phyloP scores from a whole-genome alignment of 2,329 filamentous ascomycete species.

The Ceratocystis cubensis region DNA sequence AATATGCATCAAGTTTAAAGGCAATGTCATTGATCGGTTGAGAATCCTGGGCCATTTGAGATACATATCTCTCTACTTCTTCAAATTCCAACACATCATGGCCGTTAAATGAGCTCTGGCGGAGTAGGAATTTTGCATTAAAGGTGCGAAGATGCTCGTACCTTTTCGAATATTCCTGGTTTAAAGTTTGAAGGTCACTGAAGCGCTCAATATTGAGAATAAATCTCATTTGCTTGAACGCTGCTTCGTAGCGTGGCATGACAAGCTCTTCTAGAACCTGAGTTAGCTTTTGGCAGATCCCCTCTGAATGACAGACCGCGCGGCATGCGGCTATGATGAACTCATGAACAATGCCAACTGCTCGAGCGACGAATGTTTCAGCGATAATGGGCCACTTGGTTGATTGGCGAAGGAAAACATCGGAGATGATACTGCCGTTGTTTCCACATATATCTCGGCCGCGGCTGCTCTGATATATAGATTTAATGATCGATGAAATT shows the following conservation, averaged over 20 bases:
- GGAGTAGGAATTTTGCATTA: constrained; percentile 15
- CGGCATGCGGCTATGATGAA: constrained; percentile 25
- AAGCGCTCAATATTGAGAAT: constrained; percentile 26
- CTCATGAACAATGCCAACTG: constrained; percentile 26
- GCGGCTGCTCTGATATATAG: constrained; percentile 23
- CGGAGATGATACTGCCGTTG: constrained; percentile 22
- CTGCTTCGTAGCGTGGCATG: constrained; percentile 23
- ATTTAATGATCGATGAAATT: constrained; percentile 24
- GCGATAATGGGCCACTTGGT: constrained; percentile 26
- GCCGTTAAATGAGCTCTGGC: fast-evolving
- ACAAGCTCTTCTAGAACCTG: constrained; percentile 23
- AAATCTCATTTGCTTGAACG: constrained; percentile 24
- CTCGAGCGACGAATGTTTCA: constrained; percentile 25
- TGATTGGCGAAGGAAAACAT: constrained; percentile 27
- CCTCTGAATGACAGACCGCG: constrained; percentile 22
- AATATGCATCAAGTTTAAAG: constrained; percentile 28
- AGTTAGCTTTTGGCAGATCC: constrained; percentile 23
- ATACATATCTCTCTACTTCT: fast-evolving
- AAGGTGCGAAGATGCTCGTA: background rate
- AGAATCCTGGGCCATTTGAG: background rate
- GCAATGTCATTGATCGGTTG: constrained; percentile 26
- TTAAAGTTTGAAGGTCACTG: constrained; percentile 27
- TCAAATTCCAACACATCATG: fast-evolving
- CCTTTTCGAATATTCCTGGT: constrained; percentile 14
- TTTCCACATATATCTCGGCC: constrained; percentile 25